phyloP scores from a whole-genome alignment of 192 early-diverging fungal genomes.

The Umbelopsis vinacea region DNA sequence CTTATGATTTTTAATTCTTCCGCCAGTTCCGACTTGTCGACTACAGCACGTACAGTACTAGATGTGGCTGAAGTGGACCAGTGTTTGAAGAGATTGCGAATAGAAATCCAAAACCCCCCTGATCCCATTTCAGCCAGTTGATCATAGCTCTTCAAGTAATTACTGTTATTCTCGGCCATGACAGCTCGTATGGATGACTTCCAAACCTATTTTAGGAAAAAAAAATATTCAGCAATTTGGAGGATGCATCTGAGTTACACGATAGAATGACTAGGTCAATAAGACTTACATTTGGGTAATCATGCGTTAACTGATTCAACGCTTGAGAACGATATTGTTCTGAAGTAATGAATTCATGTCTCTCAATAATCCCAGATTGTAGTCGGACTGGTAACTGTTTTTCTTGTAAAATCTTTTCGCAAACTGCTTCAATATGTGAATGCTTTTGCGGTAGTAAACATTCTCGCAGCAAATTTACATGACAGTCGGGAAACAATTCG shows the following conservation, averaged over 20 bases:
- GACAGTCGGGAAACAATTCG: conserved; percentile 47
- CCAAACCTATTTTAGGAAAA: conserved; percentile 39
- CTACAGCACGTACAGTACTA: not conserved
- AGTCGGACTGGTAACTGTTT: conserved; percentile 30
- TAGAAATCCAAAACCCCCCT: conserved; percentile 36
- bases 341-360: conserved; percentile 18
- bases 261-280: not conserved
- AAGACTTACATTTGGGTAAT: conserved; percentile 37
- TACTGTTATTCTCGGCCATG: conserved; percentile 50
- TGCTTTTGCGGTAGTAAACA: conserved; percentile 24
- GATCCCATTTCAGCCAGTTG: conserved; percentile 35
- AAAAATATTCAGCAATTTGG: not conserved
- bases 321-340: conserved; percentile 28
- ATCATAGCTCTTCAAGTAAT: conserved; percentile 36
- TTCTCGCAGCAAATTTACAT: conserved; percentile 37
- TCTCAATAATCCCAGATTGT: conserved; percentile 27
- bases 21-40: conserved; percentile 25
- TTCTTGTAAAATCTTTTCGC: conserved; percentile 18
- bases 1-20: conserved; percentile 33
- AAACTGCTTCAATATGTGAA: conserved; percentile 33
- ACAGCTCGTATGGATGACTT: conserved; percentile 51
- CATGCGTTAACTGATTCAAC: conserved; percentile 21
- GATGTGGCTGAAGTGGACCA: conserved; percentile 27
- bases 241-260: not conserved
- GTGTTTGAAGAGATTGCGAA: conserved; percentile 35